Percentiles rank a stretch among this genome's conserved stretches.
Conservation (phyloP, 208 protist species). For the Trypanosoma melophagium region DNA sequence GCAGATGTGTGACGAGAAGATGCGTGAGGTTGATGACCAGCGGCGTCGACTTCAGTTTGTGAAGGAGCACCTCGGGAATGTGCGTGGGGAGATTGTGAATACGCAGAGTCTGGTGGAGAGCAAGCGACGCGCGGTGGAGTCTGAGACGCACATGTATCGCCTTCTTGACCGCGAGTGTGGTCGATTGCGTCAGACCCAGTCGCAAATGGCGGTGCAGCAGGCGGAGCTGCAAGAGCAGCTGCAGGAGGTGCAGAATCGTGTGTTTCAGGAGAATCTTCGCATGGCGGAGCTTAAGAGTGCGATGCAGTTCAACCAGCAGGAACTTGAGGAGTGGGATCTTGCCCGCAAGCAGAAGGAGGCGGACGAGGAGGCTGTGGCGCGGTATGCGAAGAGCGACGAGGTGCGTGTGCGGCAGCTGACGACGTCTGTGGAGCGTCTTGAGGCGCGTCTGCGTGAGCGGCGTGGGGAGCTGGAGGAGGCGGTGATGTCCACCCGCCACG, state of each 20-base stretch:
- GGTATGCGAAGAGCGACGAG: constrained; percentile 91
- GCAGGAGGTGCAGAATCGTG: constrained; percentile 72
- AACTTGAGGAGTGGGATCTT: constrained; percentile 94
- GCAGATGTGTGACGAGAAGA: constrained; percentile 54
- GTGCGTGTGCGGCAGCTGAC: constrained; percentile 81
- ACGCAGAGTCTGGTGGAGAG: constrained; percentile 87
- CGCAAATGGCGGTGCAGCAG: constrained; percentile 47
- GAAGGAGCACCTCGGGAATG: constrained; percentile 90
- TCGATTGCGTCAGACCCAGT: constrained; percentile 56
- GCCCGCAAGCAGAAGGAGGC: constrained; percentile 93
- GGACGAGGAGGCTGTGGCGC: constrained; percentile 87
- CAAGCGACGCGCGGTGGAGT: constrained; percentile 91
- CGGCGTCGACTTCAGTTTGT: constrained; percentile 84
- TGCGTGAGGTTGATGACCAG: constrained; percentile 70
- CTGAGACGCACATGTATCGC: constrained; percentile 88
- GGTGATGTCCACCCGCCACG: constrained; percentile 81
- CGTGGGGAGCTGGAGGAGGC: constrained; percentile 64
- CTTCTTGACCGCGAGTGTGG: constrained; percentile 88
- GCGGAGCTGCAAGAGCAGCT: constrained; percentile 68
- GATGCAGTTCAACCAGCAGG: constrained; percentile 94
- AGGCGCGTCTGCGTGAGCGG: constrained; percentile 51
- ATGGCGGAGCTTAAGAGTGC: constrained; percentile 89
- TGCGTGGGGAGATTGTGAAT: constrained; percentile 84
- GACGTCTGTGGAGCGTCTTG: constrained; percentile 77
- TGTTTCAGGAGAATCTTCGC: constrained; percentile 90